Percentiles rank a stretch among this genome's conserved stretches.
Conservation (phyloP, 345 rosid genomes). For the Draba incana region DNA sequence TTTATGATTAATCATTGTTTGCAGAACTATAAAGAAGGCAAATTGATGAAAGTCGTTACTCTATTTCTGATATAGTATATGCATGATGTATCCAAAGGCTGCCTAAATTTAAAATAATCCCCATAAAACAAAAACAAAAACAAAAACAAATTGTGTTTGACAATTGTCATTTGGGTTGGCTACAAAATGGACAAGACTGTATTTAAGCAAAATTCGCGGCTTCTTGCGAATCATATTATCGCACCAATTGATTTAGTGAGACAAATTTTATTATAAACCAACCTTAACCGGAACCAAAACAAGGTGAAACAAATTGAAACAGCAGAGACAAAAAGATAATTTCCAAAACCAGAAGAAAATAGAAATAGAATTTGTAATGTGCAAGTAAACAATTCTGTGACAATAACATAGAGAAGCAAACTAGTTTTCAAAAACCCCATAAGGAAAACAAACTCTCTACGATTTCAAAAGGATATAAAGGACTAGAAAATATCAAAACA, state of each 20-base stretch:
- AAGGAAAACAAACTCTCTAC: slow-evolving; percentile 29
- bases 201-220: no score
- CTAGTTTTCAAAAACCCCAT: slow-evolving; percentile 21
- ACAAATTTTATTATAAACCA: not conserved
- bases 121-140: no score
- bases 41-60: slow-evolving; percentile 34
- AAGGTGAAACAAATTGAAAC: not conserved
- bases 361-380: not conserved
- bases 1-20: slow-evolving; percentile 37
- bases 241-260: not conserved
- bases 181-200: no score
- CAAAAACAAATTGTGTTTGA: no score
- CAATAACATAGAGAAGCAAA: slow-evolving; percentile 6
- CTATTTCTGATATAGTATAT: no score
- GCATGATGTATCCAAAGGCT: no score
- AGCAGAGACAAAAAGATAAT: not conserved
- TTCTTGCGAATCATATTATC: not conserved
- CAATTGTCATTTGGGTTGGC: no score
- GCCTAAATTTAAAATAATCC: no score
- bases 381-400: slow-evolving; percentile 18
- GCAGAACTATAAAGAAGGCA: slow-evolving; percentile 18
- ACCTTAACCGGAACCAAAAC: not conserved
- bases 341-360: not conserved
- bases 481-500: slow-evolving; percentile 29
- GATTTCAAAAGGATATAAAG: slow-evolving; percentile 26